Percentiles rank a stretch among this genome's conserved stretches.
Evolutionary conservation across 2,329 filamentous ascomycete species (phyloP).

Genomic region (Cladosporium sp.): DNA sequence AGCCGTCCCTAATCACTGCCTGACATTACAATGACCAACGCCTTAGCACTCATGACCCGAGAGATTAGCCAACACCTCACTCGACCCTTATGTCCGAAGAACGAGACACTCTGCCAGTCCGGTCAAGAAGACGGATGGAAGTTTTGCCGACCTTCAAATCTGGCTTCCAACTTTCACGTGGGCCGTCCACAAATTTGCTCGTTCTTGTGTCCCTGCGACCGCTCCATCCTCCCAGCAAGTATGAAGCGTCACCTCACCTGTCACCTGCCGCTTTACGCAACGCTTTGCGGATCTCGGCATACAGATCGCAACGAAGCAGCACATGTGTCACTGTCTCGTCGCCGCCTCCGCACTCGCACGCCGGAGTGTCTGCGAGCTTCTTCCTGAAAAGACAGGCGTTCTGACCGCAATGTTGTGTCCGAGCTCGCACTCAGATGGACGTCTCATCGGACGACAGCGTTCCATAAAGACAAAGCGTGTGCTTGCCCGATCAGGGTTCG

Average conservation of each 20-base stretch:
- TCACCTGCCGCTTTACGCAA: conserved; percentile 8
- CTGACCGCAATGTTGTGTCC: background rate
- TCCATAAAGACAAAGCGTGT: background rate
- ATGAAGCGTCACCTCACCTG: conserved; percentile 14
- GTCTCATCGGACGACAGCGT: background rate
- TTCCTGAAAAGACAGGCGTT: background rate
- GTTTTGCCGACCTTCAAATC: conserved; percentile 20
- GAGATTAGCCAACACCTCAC: no score
- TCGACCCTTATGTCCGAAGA: no score
- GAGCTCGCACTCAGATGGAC: background rate
- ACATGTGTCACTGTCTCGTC: background rate
- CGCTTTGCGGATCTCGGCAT: background rate
- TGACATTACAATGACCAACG: no score
- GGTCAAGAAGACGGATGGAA: conserved; percentile 16
- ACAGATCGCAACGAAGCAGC: background rate
- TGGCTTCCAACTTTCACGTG: conserved; percentile 20
- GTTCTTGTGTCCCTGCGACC: conserved; percentile 15
- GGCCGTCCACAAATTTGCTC: conserved; percentile 18
- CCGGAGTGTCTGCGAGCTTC: no score
- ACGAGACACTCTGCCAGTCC: no score
- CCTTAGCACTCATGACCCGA: no score
- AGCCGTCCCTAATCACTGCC: no score
- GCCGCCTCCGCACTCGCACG: background rate
- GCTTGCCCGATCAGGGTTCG: conserved; percentile 11
- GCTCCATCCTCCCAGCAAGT: conserved; percentile 22